Conservation (phyloP, 169 alveolate genomes). For the Cryptosporidium baileyi region DNA sequence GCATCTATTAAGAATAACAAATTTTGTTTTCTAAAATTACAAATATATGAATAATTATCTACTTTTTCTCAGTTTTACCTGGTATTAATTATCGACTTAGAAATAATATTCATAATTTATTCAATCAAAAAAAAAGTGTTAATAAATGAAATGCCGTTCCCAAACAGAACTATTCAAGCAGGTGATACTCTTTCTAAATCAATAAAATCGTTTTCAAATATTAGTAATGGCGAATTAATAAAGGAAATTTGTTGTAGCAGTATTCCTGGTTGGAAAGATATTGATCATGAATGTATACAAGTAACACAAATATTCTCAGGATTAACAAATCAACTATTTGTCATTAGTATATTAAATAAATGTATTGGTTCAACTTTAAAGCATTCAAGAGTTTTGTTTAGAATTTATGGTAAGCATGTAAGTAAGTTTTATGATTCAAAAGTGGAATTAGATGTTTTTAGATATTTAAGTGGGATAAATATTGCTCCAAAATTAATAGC, state of each 20-base stretch:
- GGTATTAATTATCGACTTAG: too few relatives aligned
- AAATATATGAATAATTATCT: too few relatives aligned
- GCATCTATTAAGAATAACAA: too few relatives aligned
- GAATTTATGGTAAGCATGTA: slow-evolving; percentile 78
- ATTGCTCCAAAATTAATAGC: slow-evolving; percentile 79
- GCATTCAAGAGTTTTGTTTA: slow-evolving; percentile 72
- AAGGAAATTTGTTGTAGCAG: slow-evolving; percentile 72
- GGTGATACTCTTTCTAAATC: slow-evolving; percentile 38
- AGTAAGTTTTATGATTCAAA: slow-evolving; percentile 75
- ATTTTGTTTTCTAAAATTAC: too few relatives aligned
- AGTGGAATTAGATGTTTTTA: slow-evolving; percentile 77
- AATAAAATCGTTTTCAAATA: slow-evolving; percentile 70
- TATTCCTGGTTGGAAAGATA: slow-evolving; percentile 73
- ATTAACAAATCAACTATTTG: slow-evolving; percentile 76
- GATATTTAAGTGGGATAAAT: slow-evolving; percentile 74
- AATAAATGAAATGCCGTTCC: slow-evolving; percentile 49
- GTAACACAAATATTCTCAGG: slow-evolving; percentile 78
- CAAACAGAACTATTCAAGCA: slow-evolving; percentile 9
- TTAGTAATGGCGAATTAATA: slow-evolving; percentile 75
- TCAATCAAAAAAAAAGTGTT: neutral
- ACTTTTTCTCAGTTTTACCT: too few relatives aligned
- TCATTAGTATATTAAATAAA: slow-evolving; percentile 69
- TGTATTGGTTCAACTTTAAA: slow-evolving; percentile 32
- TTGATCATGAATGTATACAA: slow-evolving; percentile 60
- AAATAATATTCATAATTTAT: too few relatives aligned